Evolutionary conservation across 1,139 yeast species (phyloP).

Genomic region (Kodamaea sp.): DNA sequence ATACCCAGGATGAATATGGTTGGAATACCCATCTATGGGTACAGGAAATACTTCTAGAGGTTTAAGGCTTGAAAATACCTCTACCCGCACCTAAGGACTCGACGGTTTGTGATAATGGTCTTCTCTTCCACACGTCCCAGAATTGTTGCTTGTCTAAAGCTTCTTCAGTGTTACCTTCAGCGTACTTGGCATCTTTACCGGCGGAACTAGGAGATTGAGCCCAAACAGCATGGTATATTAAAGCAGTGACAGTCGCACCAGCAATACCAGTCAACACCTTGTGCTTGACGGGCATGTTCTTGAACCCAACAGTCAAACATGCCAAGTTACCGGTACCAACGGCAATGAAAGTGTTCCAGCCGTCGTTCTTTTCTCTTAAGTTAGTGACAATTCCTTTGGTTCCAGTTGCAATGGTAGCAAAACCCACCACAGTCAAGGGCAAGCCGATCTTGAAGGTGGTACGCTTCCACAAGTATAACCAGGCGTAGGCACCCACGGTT

Average conservation of each 20-base stretch:
- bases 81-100: slow-evolving; percentile 73
- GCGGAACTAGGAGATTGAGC: slow-evolving; percentile 47
- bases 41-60: too few species aligned
- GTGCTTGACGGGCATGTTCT: slow-evolving; percentile 44
- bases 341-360: slow-evolving; percentile 52
- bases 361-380: slow-evolving; percentile 51
- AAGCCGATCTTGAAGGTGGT: slow-evolving; percentile 45
- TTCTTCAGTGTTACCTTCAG: slow-evolving; percentile 35
- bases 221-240: slow-evolving; percentile 44
- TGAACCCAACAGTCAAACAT: slow-evolving; percentile 44
- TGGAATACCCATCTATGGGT: too few species aligned
- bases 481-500: slow-evolving; percentile 50
- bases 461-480: slow-evolving; percentile 51
- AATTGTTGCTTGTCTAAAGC: slow-evolving; percentile 59
- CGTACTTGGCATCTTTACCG: slow-evolving; percentile 39
- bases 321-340: slow-evolving; percentile 46
- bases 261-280: slow-evolving; percentile 44
- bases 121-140: slow-evolving; percentile 82
- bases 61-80: slow-evolving; percentile 42
- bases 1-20: slow-evolving; percentile 1
- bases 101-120: slow-evolving; percentile 79
- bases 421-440: slow-evolving; percentile 43
- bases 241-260: slow-evolving; percentile 43
- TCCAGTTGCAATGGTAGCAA: slow-evolving; percentile 47
- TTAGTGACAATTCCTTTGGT: slow-evolving; percentile 43